These are phyloP conservation scores for Lepidopterella palustris DNA, from an alignment of 495 filamentous ascomycete genomes.

Conservation along the genomic window DNA sequence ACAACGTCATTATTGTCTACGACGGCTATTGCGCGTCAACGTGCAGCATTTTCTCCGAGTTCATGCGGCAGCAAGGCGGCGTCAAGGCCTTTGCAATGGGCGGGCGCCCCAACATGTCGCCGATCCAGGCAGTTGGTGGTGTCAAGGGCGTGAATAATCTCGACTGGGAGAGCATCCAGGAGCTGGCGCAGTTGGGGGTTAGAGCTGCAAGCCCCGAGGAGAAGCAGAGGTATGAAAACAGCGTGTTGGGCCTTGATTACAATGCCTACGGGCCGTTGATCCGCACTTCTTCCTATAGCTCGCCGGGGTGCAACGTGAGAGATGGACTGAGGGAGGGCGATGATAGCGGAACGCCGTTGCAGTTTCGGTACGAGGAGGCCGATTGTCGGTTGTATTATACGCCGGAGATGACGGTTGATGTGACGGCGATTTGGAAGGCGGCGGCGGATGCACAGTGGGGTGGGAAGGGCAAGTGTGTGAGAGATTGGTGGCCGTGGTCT, in stretches of 20 bases:
- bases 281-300: conserved; percentile 6
- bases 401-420: conserved; percentile 29
- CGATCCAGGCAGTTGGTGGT: conserved; percentile 59
- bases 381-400: conserved; percentile 36
- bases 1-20: conserved; percentile 34
- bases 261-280: conserved; percentile 15
- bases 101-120: conserved; percentile 46
- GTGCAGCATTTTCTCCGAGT: conserved; percentile 54
- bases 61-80: conserved; percentile 49
- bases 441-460: conserved; percentile 30
- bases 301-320: conserved; percentile 28
- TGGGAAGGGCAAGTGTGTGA: conserved; percentile 19
- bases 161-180: conserved; percentile 19
- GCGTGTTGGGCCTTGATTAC: conserved; percentile 16
- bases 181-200: conserved; percentile 6
- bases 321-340: conserved; percentile 33
- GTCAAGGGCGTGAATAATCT: conserved; percentile 44
- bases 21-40: conserved; percentile 61
- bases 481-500: too few relatives aligned
- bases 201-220: conserved; percentile 6
- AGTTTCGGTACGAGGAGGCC: conserved; percentile 35
- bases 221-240: conserved; percentile 9
- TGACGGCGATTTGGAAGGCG: conserved; percentile 31
- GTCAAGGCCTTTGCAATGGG: conserved; percentile 57
- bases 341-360: conserved; percentile 24